These are phyloP conservation scores for Casaregolazyma lundiana DNA, from an alignment of 1,139 yeast species.

Conservation along the genomic window DNA sequence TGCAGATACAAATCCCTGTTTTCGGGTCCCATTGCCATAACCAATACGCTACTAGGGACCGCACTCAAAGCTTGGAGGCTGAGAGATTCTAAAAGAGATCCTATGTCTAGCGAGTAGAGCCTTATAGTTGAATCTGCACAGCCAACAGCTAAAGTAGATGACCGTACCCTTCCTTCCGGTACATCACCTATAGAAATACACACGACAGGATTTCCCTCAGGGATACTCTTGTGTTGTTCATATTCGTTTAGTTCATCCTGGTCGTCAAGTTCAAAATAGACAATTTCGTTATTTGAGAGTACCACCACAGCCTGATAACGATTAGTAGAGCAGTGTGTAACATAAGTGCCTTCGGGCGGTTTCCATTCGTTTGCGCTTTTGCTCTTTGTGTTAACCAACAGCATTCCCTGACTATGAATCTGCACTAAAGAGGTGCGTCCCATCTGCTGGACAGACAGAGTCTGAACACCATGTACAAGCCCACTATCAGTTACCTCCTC, in stretches of 20 bases:
- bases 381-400: slow-evolving; percentile 46
- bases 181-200: slow-evolving; percentile 55
- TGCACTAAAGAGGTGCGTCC: slow-evolving; percentile 66
- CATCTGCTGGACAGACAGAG: slow-evolving; percentile 67
- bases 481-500: slow-evolving; percentile 71
- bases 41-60: slow-evolving; percentile 46
- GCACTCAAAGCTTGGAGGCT: slow-evolving; percentile 68
- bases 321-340: slow-evolving; percentile 58
- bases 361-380: slow-evolving; percentile 58
- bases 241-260: slow-evolving; percentile 66
- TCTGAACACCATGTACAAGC: slow-evolving; percentile 50
- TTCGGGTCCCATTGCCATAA: slow-evolving; percentile 36
- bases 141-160: slow-evolving; percentile 64
- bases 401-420: slow-evolving; percentile 66
- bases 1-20: slow-evolving; percentile 44
- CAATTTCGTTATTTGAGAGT: slow-evolving; percentile 66
- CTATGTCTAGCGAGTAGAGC: slow-evolving; percentile 60
- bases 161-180: slow-evolving; percentile 44
- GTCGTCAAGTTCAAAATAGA: slow-evolving; percentile 76
- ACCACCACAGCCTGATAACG: slow-evolving; percentile 65
- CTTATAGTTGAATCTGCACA: slow-evolving; percentile 68
- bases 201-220: slow-evolving; percentile 40
- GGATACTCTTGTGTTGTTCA: slow-evolving; percentile 41
- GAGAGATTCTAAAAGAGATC: slow-evolving; percentile 57
- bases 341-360: slow-evolving; percentile 74